phyloP scores from a whole-genome alignment of 2,329 filamentous ascomycete species.

The Talaromyces sp. region DNA sequence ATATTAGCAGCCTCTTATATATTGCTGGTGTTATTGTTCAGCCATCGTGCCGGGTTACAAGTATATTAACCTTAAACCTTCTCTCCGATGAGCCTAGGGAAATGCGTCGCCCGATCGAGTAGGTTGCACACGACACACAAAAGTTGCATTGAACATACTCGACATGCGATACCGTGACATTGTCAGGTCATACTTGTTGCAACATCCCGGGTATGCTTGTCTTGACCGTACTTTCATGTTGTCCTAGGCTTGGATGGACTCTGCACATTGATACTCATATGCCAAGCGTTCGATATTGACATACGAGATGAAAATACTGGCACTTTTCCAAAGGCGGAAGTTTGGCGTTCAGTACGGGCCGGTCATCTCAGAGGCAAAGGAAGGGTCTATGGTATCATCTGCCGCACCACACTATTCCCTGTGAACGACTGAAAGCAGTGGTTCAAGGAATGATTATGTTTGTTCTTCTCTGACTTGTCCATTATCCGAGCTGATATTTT shows the following conservation, averaged over 20 bases:
- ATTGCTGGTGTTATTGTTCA: background rate
- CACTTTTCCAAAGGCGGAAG: no score
- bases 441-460: no score
- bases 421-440: no score
- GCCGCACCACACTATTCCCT: no score
- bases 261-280: background rate
- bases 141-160: slow-evolving; percentile 5
- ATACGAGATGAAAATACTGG: no score
- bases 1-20: background rate
- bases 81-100: background rate
- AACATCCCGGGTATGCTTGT: slow-evolving; percentile 2
- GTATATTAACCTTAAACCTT: background rate
- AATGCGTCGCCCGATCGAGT: background rate
- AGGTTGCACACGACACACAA: background rate
- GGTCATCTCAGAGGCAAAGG: no score
- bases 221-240: background rate
- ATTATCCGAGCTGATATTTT: no score
- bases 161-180: slow-evolving; percentile 6
- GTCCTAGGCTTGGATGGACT: background rate
- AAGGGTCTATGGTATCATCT: no score
- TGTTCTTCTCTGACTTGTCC: no score
- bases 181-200: background rate
- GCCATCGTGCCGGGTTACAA: background rate
- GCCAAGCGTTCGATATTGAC: background rate
- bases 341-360: no score